Percentiles rank a stretch among this genome's conserved stretches.
Conservation (phyloP, 345 rosid species). For the Hibiscus syriacus region DNA sequence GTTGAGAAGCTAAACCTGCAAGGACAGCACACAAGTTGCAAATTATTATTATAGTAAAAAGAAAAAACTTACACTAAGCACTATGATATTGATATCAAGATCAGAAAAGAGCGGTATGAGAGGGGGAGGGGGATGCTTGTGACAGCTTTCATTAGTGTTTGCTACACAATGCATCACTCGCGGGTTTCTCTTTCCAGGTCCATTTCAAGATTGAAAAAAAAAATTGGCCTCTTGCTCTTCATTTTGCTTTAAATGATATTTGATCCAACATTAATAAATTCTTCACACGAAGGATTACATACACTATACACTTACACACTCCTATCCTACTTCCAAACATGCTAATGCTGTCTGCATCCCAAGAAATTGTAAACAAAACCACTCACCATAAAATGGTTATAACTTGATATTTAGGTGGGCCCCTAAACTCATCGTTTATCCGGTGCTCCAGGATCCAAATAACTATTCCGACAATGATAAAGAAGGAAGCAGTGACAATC, state of each 20-base stretch:
- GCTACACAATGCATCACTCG: too few relatives aligned
- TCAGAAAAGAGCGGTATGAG: too few relatives aligned
- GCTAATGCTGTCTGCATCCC: background rate
- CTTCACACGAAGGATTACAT: too few relatives aligned
- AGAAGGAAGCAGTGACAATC: conserved; percentile 61
- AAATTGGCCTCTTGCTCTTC: background rate
- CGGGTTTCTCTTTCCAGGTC: too few relatives aligned
- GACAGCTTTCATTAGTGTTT: too few relatives aligned
- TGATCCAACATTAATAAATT: background rate
- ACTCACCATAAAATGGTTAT: conserved; percentile 82
- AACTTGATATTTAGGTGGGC: conserved; percentile 71
- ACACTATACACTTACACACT: background rate
- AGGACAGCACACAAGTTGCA: conserved; percentile 19
- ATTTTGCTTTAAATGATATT: background rate
- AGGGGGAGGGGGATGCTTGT: too few relatives aligned
- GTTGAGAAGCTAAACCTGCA: conserved; percentile 99
- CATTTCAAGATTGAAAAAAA: too few relatives aligned
- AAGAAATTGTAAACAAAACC: background rate
- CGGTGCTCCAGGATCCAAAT: conserved; percentile 96
- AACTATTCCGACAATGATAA: conserved; percentile 66
- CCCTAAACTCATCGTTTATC: conserved; percentile 87
- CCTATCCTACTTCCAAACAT: background rate
- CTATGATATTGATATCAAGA: too few relatives aligned
- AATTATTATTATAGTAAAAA: conserved; percentile 16
- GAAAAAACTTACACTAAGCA: too few relatives aligned